Base-by-base conservation (phyloP, 495 filamentous ascomycete species). In the Mycothermus thermophilus region DNA sequence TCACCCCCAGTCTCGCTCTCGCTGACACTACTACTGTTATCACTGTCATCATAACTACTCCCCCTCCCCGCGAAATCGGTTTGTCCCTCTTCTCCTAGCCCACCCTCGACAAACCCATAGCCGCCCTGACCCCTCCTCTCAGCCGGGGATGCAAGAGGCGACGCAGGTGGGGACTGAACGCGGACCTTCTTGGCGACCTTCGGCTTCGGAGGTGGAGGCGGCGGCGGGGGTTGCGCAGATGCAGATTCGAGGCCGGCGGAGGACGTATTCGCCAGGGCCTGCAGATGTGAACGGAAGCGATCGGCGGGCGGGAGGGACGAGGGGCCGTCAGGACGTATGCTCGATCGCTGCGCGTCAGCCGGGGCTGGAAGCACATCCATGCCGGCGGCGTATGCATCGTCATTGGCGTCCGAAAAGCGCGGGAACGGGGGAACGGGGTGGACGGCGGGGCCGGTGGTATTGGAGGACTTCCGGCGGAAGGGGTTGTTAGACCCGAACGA, bases 131-230 rank as follows among this genome's bases (percentile, higher is more conserved):
- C n/a, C n/a, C n/a, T n/a, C n/a, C n/a, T n/a, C n/a, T n/a, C n/a
- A n/a, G n/a, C n/a, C n/a, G n/a, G 53, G 14, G 52, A 55, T 30
- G 67, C 63, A 37, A 64, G 66, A 10, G 62, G 65, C 8, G 60
- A 62, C 1, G 69, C 66, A 34, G 67, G 69, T 20, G 69, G 69
- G 20, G 67, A 71, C 44, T 71, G 67, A 2, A 73, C 67, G 33
- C 68, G 62, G 17, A 73, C 69, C 42, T 58, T 71, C 48, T 73
- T 73, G 2, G 64, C 52, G 3, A 64, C 49, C 43, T 70, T 68
- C 26, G 51, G 42, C 32, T 59, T 64, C 35, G 55, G 39, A 12
- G 57, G 48, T 10, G 60, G 43, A 21, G 57, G 47, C 19, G 41
- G 44, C n/a, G 35, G 38, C 10, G 62, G 47, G 28, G 22, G 22